Evolutionary conservation across 1,284 basidiomycete genomes (phyloP), one percentile per base, ranked within the genome.

Genomic region (Pascua sp.): DNA sequence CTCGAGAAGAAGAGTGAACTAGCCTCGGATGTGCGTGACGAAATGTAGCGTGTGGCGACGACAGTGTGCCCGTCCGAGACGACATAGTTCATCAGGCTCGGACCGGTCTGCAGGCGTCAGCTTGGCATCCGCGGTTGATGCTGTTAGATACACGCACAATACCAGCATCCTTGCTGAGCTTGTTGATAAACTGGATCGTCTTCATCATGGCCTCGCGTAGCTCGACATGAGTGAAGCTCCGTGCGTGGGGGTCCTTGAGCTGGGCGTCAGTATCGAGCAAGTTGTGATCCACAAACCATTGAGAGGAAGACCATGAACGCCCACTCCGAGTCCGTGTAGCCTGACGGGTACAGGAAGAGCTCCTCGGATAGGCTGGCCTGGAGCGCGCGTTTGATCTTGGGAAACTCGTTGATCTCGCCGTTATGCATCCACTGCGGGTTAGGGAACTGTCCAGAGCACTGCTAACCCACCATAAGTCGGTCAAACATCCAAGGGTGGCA

Each of bases 281-380:
- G 45, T 12, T 13, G 40, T 57, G 49, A 54, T 37, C 42, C 9
- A 64, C 78, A 49, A 51, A 87, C 91, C 80, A 89, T 91, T 4
- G 90, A 89, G 18, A 97, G 78, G 74, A 93, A 90, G 49, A 95
- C 78, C 11, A 90, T 92, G 70, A 96, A 97, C 8, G 90, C 87
- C 91, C 92, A 96, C 81, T 97, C 91, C 1, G 91, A 93, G 75
- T 95, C 91, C n/a, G 92, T 96, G 70, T 93, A 93, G 51, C 93
- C 93, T 54, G 88, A 86, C 1, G 92, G 91, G 64, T 85, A 83
- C 55, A 90, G 81, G 78, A 91, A 97, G 43, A 91, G 82, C 61
- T 88, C 85, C 69, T 97, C 92, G 0, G 88, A 81, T 11, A 97
- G 75, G 16, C 80, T 80, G 42, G 79, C 80, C 71, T 94, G 91